Percentiles rank a stretch among this genome's conserved stretches.
phyloP scores from a whole-genome alignment of 768 basidiomycete genomes.

The Lactarius tabidus region DNA sequence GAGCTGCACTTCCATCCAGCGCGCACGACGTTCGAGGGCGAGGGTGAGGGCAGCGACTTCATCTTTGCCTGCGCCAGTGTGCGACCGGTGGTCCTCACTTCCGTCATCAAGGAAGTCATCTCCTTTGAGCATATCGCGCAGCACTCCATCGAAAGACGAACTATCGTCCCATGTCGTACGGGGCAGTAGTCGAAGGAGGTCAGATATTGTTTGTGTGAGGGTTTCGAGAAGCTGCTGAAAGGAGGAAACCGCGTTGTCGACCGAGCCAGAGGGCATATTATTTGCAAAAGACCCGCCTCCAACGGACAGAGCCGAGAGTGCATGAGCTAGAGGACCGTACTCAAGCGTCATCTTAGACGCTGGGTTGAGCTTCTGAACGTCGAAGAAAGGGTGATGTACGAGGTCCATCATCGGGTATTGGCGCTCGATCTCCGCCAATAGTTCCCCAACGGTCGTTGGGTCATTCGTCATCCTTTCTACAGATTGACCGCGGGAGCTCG shows the following conservation, averaged over 20 bases:
- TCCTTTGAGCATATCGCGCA: constrained; percentile 84
- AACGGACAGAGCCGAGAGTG: constrained; percentile 79
- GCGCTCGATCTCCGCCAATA: constrained; percentile 64
- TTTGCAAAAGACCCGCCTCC: constrained; percentile 82
- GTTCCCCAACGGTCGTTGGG: constrained; percentile 51
- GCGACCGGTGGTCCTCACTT: constrained; percentile 58
- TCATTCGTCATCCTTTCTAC: constrained; percentile 47
- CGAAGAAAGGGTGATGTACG: constrained; percentile 70
- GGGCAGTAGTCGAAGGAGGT: constrained; percentile 76
- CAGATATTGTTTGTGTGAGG: constrained; percentile 85
- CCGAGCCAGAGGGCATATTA: constrained; percentile 81
- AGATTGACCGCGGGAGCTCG: constrained; percentile 58
- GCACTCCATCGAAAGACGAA: constrained; percentile 81
- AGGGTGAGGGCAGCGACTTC: constrained; percentile 81
- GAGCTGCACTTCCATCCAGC: constrained; percentile 91
- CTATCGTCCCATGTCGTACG: constrained; percentile 89
- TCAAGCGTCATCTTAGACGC: constrained; percentile 78
- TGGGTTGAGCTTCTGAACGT: constrained; percentile 62
- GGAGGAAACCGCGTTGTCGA: constrained; percentile 85
- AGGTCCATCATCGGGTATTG: constrained; percentile 62
- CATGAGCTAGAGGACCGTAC: constrained; percentile 82
- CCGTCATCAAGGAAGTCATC: constrained; percentile 77
- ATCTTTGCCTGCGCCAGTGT: constrained; percentile 58
- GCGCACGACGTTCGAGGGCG: constrained; percentile 82
- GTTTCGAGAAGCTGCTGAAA: constrained; percentile 89